phyloP scores from a whole-genome alignment of 495 filamentous ascomycete genomes.

The Trichocladium uniseriatum region DNA sequence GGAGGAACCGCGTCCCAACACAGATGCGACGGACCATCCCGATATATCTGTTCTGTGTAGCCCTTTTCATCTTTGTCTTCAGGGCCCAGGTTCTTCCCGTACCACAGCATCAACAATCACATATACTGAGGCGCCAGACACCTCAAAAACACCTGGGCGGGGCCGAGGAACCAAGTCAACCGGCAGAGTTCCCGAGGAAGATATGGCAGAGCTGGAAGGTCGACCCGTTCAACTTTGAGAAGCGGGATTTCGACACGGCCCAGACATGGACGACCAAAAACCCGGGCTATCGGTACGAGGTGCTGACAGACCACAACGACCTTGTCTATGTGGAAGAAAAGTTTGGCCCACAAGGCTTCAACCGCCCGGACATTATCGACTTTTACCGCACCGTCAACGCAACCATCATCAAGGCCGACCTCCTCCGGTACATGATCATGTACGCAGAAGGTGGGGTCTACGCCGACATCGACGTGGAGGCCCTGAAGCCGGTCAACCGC shows the following conservation, averaged over 20 bases:
- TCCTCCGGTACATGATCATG: conserved; percentile 48
- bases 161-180: not conserved
- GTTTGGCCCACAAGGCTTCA: conserved; percentile 43
- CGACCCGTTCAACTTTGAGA: conserved; percentile 44
- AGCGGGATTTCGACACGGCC: conserved; percentile 41
- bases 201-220: conserved; percentile 61
- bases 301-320: conserved; percentile 51
- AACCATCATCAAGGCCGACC: conserved; percentile 51
- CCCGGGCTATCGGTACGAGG: conserved; percentile 49
- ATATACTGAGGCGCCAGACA: not conserved
- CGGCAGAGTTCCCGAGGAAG: conserved; percentile 19
- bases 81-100: conserved; percentile 26
- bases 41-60: conserved; percentile 19
- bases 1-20: conserved; percentile 24
- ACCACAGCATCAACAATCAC: not conserved
- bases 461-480: conserved; percentile 48
- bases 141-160: conserved; percentile 1
- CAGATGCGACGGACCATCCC: conserved; percentile 24
- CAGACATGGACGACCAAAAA: conserved; percentile 50
- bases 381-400: conserved; percentile 44
- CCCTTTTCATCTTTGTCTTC: conserved; percentile 28
- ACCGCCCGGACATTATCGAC: conserved; percentile 49
- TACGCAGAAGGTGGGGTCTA: conserved; percentile 47
- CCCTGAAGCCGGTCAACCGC: conserved; percentile 33
- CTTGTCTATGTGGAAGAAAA: conserved; percentile 46